Base-by-base conservation (phyloP, 208 protist species). In the Phytomonas francai region DNA sequence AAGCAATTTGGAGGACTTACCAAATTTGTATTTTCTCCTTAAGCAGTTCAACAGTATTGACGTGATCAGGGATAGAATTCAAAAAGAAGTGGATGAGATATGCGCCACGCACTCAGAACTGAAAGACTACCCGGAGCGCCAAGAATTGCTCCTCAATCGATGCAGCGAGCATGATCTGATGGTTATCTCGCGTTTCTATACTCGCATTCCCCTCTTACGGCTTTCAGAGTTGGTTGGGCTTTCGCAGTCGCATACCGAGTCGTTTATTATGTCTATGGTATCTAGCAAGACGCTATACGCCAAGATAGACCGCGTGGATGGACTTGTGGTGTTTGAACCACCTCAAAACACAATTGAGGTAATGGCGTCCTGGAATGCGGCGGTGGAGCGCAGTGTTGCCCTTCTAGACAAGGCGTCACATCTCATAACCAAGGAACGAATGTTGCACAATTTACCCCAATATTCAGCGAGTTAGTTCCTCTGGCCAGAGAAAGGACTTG, bases 141-240 rank as follows among this genome's bases (percentile, higher is more conserved):
- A 85, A 64, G 74, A 77, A 65, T 75, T 97, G 65, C 78, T 99
- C 1, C 76, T 79, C 36, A 94, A 87, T 64, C 92, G 97, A 69
- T 95, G 97, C 74, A 95, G 94, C 54, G 97, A 98, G 75, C 95
- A 98, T 74, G 98, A 99, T 73, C 81, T 99, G 32, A 77, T 97
- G 42, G 93, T 98, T 3, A 87, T 98, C 57, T 76, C 94, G 25
- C 84, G 88, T 58, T 98, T 97, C 77, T 99, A 99, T 86, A 83
- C 79, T 9, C 94, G 95, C 29, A 95, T 98, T 59, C 80, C 80
- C n/a, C 81, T 96, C 0, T 65, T 69, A 32, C 92, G 97, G 63
- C 83, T 99, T 14, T 80, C 88, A 7, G 68, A 92, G 77, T 80
- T 99, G 5, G 87, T 99, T 8, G 84, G 95, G 25, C 83, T 98